Conservation (phyloP, 768 basidiomycete genomes). For the Xerocomellus chrysenteron region DNA sequence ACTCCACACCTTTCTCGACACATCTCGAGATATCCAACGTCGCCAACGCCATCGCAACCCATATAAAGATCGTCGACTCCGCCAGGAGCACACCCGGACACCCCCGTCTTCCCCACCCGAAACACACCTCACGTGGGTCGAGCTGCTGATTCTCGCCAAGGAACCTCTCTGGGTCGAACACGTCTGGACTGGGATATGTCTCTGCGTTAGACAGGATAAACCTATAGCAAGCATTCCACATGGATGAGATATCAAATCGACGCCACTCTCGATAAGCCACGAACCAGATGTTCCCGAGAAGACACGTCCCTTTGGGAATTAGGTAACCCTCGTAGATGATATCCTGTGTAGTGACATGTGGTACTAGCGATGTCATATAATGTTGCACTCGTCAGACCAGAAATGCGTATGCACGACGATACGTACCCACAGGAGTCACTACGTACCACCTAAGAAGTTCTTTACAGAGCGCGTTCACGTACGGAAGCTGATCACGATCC, state of each 20-base stretch:
- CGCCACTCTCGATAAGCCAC: neutral
- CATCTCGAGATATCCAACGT: slow-evolving; percentile 9
- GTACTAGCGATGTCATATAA: neutral
- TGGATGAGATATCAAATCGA: neutral
- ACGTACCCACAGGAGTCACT: neutral
- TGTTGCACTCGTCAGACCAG: neutral
- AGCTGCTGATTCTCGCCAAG: neutral
- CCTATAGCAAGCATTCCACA: neutral
- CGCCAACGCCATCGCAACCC: slow-evolving; percentile 2
- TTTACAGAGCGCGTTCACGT: slow-evolving; percentile 16
- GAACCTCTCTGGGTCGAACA: slow-evolving; percentile 11
- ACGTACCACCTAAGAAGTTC: slow-evolving; percentile 11
- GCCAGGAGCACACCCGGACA: neutral
- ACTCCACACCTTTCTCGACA: neutral
- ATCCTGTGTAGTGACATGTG: slow-evolving; percentile 15
- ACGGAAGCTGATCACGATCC: slow-evolving; percentile 15
- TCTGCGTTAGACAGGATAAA: neutral
- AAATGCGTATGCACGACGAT: neutral
- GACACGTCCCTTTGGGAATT: slow-evolving; percentile 18
- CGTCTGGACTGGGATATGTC: neutral
- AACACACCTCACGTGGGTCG: slow-evolving; percentile 6
- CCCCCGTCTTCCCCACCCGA: slow-evolving; percentile 10
- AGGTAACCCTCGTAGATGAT: slow-evolving; percentile 17
- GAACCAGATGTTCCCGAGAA: slow-evolving; percentile 10
- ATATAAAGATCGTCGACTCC: no score